Evolutionary conservation across 805 yeast genomes (phyloP).

Genomic region (Ogataea salicorniae): DNA sequence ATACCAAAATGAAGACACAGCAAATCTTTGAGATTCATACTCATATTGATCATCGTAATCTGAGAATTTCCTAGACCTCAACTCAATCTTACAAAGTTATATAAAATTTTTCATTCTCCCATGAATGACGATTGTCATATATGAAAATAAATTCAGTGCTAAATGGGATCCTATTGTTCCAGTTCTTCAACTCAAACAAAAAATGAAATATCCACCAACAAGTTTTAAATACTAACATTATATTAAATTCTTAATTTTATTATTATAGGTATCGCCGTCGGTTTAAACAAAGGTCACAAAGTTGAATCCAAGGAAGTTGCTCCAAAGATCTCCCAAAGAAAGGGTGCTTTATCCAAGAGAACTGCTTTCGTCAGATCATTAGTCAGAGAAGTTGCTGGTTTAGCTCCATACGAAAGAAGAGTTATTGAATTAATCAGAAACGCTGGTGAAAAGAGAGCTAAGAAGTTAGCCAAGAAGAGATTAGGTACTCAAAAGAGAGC

Average conservation of each 20-base stretch:
- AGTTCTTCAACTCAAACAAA: no score
- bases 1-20: no score
- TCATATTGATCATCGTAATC: no score
- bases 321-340: slow-evolving; percentile 90
- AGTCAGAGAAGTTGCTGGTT: slow-evolving; percentile 96
- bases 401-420: slow-evolving; percentile 99
- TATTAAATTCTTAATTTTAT: not conserved
- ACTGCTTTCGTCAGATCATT: slow-evolving; percentile 91
- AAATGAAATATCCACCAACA: no score
- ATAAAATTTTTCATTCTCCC: no score
- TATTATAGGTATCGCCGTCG: slow-evolving; percentile 82
- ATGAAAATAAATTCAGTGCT: no score
- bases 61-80: no score
- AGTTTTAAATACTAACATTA: slow-evolving; percentile 10
- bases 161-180: no score
- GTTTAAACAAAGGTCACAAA: slow-evolving; percentile 99
- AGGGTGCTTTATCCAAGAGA: slow-evolving; percentile 96
- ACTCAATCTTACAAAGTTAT: no score
- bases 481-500: slow-evolving; percentile 99
- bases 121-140: no score
- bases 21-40: no score
- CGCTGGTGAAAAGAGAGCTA: slow-evolving; percentile 99
- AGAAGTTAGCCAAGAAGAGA: slow-evolving; percentile 99
- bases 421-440: slow-evolving; percentile 98
- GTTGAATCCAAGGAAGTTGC: slow-evolving; percentile 80